Conservation (phyloP, 345 rosid genomes). For the Adansonia digitata region DNA sequence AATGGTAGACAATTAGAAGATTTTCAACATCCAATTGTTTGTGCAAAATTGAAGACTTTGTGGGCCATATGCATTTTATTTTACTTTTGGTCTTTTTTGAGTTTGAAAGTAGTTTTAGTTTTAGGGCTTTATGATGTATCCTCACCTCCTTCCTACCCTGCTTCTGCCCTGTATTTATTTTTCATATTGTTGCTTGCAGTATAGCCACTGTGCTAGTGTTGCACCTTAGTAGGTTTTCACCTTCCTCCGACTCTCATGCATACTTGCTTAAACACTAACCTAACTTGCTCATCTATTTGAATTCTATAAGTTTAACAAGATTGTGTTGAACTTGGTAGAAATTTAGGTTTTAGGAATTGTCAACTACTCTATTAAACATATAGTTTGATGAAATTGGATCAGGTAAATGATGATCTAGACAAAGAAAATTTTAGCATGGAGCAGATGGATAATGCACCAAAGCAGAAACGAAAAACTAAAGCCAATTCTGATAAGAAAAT, state of each 20-base stretch:
- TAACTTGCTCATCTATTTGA: not conserved
- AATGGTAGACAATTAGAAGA: not conserved
- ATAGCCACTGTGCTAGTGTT: not conserved
- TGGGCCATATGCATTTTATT: not conserved
- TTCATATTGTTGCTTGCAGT: not conserved
- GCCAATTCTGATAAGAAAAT: conserved; percentile 25
- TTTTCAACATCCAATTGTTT: not conserved
- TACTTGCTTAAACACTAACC: not conserved
- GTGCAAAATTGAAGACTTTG: not conserved
- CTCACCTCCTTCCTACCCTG: not conserved
- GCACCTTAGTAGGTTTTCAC: not conserved
- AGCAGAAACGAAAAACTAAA: conserved; percentile 24
- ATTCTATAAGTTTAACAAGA: not conserved
- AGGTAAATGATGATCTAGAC: conserved; percentile 49
- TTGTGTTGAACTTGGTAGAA: not conserved
- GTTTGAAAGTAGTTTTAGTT: not conserved
- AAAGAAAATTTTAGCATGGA: conserved; percentile 49
- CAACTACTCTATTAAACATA: not conserved
- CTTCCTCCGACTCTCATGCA: not conserved
- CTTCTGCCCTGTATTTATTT: not conserved
- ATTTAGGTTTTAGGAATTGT: not conserved
- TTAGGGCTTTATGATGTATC: not conserved
- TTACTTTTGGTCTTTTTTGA: not conserved
- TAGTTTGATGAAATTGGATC: conserved; percentile 17
- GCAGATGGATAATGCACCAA: conserved; percentile 22